phyloP scores from a whole-genome alignment of 2,329 filamentous ascomycete genomes.

The Moelleriella libera region DNA sequence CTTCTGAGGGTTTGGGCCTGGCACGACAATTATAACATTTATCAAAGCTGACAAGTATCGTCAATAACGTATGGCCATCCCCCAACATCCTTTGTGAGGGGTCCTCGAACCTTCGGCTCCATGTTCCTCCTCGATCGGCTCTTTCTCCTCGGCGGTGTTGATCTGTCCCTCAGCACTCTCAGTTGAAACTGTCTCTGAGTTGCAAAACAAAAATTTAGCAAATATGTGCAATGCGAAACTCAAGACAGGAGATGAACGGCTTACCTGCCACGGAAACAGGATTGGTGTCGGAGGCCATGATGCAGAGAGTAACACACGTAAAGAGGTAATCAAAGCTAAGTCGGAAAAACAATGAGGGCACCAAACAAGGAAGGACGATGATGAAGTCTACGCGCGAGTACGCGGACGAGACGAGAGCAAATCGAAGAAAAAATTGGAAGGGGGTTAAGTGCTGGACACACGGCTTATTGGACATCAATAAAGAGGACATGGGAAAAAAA shows the following conservation, averaged over 20 bases:
- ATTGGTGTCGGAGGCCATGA: neutral
- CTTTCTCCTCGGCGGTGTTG: conserved; percentile 9
- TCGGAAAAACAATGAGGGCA: neutral
- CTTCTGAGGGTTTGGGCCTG: conserved; percentile 56
- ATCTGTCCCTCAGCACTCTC: neutral
- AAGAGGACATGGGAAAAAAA: conserved; percentile 8
- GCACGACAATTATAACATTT: conserved; percentile 63
- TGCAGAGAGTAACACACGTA: neutral
- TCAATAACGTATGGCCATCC: neutral
- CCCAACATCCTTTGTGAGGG: neutral
- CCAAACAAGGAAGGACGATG: neutral
- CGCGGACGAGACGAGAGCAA: neutral
- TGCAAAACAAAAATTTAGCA: neutral
- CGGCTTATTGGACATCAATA: too few species aligned
- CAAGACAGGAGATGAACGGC: neutral
- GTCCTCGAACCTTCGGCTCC: conserved; percentile 18
- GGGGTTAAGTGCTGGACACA: neutral
- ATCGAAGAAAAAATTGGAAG: neutral
- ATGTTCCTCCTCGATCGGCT: conserved; percentile 15
- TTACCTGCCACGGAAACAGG: neutral
- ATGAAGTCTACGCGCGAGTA: neutral
- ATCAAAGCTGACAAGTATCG: conserved; percentile 29
- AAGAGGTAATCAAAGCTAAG: neutral
- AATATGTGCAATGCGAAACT: neutral
- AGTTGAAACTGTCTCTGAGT: neutral